Base-by-base conservation (phyloP, 1,139 yeast genomes). In the Pneumocystis murina region DNA sequence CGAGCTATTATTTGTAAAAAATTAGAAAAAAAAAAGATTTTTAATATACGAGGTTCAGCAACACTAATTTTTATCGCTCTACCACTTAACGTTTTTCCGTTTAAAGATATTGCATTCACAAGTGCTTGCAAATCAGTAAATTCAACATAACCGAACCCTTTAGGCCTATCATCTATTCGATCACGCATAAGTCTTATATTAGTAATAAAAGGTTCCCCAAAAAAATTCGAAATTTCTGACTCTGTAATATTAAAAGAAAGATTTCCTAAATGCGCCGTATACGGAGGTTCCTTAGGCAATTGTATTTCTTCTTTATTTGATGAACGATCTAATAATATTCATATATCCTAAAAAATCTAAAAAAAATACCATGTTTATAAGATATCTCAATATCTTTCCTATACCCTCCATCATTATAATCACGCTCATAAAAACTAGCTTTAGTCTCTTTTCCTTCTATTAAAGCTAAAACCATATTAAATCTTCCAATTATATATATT, bases 221-320 rank as follows among this genome's bases (percentile, higher is more conserved):
- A 84, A 78, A 87, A 86, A 61, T 82, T 82, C 64, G 76, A 78
- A 67, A 92, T 79, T 60, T 79, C 82, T 48, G 79, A 83, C 74
- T 91, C 96, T 65, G 79, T 76, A 60, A 83, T 81, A 68, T 87
- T 92, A 85, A 89, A 87, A 66, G 96, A 90, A 73, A 94, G 82
- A 76, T 91, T 90, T 72, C 84, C 83, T 70, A 92, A 80, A 75
- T 90, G 83, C 28, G 96, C 97, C 72, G 88, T 86, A 79, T 77
- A 94, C 64, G 99, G 99, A 39, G 97, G 91, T 64, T 78, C 80
- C 71, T 90, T 95, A 61, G 99, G 99, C 67, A 94, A 80, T 60
- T 96, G 96, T 16, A 66, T 71, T 60, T 89, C 91, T 89, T 92
- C 86, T 59, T 86, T 62, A 58, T 39, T 61, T 36, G 59, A 64